Evolutionary conservation across 192 early-diverging fungal species (phyloP).

Genomic region (Bifiguratus adelaidae): DNA sequence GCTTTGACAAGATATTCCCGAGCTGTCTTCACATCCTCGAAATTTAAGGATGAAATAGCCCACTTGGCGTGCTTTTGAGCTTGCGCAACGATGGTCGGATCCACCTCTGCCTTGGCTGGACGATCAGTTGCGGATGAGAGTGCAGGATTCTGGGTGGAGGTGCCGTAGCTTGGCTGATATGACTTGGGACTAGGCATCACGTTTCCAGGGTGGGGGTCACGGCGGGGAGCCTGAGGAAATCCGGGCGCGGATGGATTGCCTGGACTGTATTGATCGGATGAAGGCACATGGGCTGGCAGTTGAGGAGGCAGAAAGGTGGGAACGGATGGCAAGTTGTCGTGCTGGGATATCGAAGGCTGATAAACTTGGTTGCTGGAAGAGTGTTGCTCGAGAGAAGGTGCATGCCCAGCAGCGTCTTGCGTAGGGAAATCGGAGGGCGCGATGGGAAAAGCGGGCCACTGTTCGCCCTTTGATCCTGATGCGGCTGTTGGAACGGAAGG

Average conservation of each 20-base stretch:
- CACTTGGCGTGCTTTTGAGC: constrained; percentile 87
- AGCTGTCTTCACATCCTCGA: constrained; percentile 85
- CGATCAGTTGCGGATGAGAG: not conserved
- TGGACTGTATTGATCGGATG: not conserved
- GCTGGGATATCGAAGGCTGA: not conserved
- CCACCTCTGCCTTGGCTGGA: constrained; percentile 26
- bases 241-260: not conserved
- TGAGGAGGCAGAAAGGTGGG: not conserved
- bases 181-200: constrained; percentile 9
- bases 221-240: constrained; percentile 1
- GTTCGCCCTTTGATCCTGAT: too few relatives aligned
- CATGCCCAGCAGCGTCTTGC: too few relatives aligned
- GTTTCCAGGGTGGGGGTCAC: not conserved
- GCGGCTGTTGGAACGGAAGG: too few relatives aligned
- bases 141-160: not conserved
- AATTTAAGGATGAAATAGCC: constrained; percentile 90
- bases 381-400: too few relatives aligned
- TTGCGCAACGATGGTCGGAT: constrained; percentile 36
- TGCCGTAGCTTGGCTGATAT: not conserved
- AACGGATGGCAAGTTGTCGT: not conserved
- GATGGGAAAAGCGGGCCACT: too few relatives aligned
- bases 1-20: constrained; percentile 67
- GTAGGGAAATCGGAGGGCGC: too few relatives aligned
- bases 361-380: not conserved
- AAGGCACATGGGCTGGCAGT: not conserved